Conservation (phyloP, 2,329 filamentous ascomycete species). For the Claviceps sp. region DNA sequence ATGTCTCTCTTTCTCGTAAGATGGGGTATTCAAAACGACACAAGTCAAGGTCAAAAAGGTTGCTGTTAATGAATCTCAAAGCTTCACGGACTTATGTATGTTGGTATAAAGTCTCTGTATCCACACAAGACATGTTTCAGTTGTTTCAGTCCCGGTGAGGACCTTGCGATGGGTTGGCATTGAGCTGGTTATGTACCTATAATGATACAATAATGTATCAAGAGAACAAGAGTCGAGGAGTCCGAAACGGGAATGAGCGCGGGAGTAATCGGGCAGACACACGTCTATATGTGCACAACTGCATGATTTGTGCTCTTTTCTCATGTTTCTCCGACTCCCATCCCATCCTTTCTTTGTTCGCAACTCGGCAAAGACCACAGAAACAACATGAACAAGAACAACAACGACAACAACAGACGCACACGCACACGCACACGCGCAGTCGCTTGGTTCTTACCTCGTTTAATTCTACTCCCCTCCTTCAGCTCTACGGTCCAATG, state of each 20-base stretch:
- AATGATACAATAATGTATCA: too few relatives aligned
- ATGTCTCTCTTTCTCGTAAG: neutral
- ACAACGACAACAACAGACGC: neutral
- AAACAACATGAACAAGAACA: too few relatives aligned
- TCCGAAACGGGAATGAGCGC: neutral
- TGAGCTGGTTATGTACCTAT: neutral
- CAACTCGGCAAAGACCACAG: neutral
- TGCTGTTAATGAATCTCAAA: too few relatives aligned
- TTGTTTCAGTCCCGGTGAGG: too few relatives aligned
- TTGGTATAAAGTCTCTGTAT: too few relatives aligned
- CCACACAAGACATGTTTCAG: too few relatives aligned
- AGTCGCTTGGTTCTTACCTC: neutral
- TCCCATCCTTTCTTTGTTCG: neutral
- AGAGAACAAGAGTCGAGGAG: neutral
- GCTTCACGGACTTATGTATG: too few relatives aligned
- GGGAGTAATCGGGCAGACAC: neutral
- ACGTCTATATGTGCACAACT: neutral
- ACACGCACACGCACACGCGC: neutral
- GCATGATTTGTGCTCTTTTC: neutral
- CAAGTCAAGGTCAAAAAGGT: too few relatives aligned
- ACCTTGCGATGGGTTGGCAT: neutral
- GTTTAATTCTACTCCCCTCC: too few relatives aligned
- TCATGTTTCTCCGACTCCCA: neutral
- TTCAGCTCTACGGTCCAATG: neutral
- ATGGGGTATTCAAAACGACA: too few relatives aligned